A percentile compares a stretch with the other conserved stretches of the same genome.
These are phyloP conservation scores for Mycena latifolia DNA, from an alignment of 768 basidiomycete species.

Conservation along the genomic window DNA sequence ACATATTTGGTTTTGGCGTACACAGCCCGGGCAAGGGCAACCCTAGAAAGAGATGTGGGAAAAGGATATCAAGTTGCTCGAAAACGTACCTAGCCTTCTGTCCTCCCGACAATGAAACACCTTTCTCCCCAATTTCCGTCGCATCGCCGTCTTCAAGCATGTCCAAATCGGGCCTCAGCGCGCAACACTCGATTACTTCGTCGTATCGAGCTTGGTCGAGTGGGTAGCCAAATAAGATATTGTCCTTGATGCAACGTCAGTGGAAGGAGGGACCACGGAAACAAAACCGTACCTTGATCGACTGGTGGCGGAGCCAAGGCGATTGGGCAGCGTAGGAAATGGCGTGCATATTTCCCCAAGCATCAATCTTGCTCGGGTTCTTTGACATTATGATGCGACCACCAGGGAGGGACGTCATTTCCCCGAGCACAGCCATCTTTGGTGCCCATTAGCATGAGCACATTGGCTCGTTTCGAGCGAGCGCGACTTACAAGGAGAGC, in stretches of 20 bases:
- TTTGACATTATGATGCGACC: conserved; percentile 78
- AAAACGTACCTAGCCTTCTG: conserved; percentile 68
- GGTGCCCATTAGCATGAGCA: not conserved
- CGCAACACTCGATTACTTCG: conserved; percentile 84
- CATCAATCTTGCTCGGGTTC: conserved; percentile 65
- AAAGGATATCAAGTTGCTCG: not conserved
- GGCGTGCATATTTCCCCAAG: conserved; percentile 69
- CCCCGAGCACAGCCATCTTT: conserved; percentile 81
- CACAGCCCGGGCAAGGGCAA: conserved; percentile 74
- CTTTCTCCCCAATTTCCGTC: conserved; percentile 86
- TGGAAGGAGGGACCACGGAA: not conserved
- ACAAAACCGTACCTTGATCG: conserved; percentile 59
- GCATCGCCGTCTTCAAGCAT: conserved; percentile 88
- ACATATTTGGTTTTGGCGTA: conserved; percentile 65
- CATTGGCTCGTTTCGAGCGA: not conserved
- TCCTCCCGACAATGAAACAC: conserved; percentile 52
- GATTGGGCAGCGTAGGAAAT: conserved; percentile 73
- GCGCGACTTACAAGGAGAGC: conserved; percentile 71
- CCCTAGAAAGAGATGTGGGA: conserved; percentile 45
- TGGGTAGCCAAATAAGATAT: conserved; percentile 84
- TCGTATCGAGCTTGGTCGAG: conserved; percentile 81
- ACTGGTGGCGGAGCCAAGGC: conserved; percentile 45
- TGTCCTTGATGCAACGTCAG: conserved; percentile 52
- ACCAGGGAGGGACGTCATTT: conserved; percentile 68
- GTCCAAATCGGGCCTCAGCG: conserved; percentile 82